Evolutionary conservation across 345 rosid genomes (phyloP), one percentile per base, ranked within the genome.

Genomic region (Populus pruinosa): DNA sequence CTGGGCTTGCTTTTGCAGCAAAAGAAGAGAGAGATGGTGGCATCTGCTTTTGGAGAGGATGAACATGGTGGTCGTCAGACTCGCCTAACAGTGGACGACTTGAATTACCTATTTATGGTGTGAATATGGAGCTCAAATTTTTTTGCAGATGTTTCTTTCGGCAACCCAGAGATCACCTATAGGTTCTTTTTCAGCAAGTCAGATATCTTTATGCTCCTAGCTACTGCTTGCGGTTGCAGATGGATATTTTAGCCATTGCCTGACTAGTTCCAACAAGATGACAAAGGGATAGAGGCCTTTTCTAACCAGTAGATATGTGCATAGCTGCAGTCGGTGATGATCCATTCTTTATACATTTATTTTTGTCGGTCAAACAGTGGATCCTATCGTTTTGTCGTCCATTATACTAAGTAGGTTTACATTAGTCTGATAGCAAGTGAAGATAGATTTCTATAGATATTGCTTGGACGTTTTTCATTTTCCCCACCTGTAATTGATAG

Each of bases 11-110:
- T 49, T 39, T 53, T 79, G 76, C 93, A 95, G 98, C 87, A 86
- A 93, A 92, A 93, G 90, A 95, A 95, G 89, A 91, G 97, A 84
- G 88, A 77, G 86, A 92, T 96, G 98, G 97, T 93, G 38, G 91
- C 98, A 17, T 92, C 96, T 71, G 99, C 98, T 43, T 92, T 96
- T 67, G 99, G 97, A 74, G 99, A 96, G 84, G 99, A 95, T 75
- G 94, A 92, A 80, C 85, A 74, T 2, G 96, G 90, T 31, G 83
- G 93, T 81, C 78, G 87, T 56, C 94, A 89, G 87, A 88, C 94
- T 78, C 94, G 93, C 66, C 90, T 96, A 47, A 93, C 94, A 0
- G 94, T 91, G 64, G 97, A 96, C 18, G 98, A 92, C 87, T 79
- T 93, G 90, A 87, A 81, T 66, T 93, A 93, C 89, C 85, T 96